phyloP scores from a whole-genome alignment of 176 grass and related monocot species.

The Oryza punctata region DNA sequence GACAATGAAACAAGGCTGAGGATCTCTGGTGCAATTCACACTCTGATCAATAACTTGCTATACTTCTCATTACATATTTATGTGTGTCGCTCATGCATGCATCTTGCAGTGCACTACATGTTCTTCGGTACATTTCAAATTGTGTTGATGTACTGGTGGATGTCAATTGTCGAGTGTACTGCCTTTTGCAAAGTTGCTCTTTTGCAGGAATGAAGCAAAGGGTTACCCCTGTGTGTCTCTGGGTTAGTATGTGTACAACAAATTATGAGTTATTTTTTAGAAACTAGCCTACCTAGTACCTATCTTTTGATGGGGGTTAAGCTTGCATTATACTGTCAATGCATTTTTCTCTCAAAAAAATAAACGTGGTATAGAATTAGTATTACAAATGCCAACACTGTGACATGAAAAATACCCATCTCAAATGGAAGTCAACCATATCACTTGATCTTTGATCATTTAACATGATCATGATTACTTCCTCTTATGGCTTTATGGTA shows the following conservation, averaged over 20 bases:
- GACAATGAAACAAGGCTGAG: not conserved
- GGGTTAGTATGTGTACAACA: not conserved
- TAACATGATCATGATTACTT: slow-evolving; percentile 40
- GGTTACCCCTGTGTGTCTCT: not conserved
- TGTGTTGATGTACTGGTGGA: not conserved
- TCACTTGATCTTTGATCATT: slow-evolving; percentile 48
- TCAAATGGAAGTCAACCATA: slow-evolving; percentile 28
- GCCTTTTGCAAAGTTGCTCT: not conserved
- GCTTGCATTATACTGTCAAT: slow-evolving; percentile 1
- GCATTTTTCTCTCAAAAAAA: not conserved
- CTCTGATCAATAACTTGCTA: not conserved
- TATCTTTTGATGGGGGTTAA: not conserved
- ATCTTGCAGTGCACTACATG: not conserved
- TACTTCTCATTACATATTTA: not conserved
- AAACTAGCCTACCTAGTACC: not conserved
- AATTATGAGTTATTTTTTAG: not conserved
- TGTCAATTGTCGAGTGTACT: not conserved
- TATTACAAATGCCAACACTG: slow-evolving; percentile 24
- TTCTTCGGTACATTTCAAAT: not conserved
- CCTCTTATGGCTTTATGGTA: slow-evolving; percentile 10
- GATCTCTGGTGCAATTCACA: not conserved
- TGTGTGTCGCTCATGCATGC: not conserved
- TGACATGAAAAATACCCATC: slow-evolving; percentile 8
- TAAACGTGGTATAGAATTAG: not conserved
- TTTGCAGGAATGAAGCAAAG: not conserved